Evolutionary conservation across 2,329 filamentous ascomycete genomes (phyloP).

Genomic region (Diplocarpon rosae): DNA sequence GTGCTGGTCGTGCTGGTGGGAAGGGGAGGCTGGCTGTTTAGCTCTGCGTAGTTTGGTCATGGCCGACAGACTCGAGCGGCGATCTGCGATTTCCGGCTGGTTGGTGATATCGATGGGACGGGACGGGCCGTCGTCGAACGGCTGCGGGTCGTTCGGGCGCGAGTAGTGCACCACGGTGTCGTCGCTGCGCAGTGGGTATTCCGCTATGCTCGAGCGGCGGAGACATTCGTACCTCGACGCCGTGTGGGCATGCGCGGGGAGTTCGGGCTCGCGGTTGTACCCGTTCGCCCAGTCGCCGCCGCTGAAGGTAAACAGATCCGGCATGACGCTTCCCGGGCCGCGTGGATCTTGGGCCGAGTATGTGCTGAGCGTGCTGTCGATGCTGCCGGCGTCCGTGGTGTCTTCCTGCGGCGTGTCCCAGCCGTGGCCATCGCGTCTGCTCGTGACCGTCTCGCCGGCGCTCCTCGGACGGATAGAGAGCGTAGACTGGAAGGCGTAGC

Average conservation of each 20-base stretch:
- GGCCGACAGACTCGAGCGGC: slow-evolving; percentile 22
- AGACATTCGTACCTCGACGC: not conserved
- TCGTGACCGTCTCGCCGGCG: slow-evolving; percentile 27
- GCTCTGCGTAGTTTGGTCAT: slow-evolving; percentile 17
- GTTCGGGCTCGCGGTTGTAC: not conserved
- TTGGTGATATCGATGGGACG: slow-evolving; percentile 11
- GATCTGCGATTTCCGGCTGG: slow-evolving; percentile 18
- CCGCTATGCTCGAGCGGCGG: not conserved
- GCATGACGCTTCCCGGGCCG: slow-evolving; percentile 13
- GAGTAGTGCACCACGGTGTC: slow-evolving; percentile 8
- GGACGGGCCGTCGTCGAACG: slow-evolving; percentile 6
- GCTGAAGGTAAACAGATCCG: slow-evolving; percentile 21
- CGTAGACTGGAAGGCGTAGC: slow-evolving; percentile 17
- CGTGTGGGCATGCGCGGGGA: not conserved
- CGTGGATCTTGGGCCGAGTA: slow-evolving; percentile 12
- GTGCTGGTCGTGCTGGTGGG: not conserved
- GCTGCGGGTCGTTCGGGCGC: not conserved
- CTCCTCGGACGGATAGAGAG: slow-evolving; percentile 23
- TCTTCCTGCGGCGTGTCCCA: slow-evolving; percentile 27
- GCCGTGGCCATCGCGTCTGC: slow-evolving; percentile 26
- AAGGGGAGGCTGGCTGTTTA: not conserved
- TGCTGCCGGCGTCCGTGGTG: slow-evolving; percentile 20
- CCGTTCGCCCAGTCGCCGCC: slow-evolving; percentile 19
- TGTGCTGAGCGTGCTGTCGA: slow-evolving; percentile 16
- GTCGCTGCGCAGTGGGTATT: slow-evolving; percentile 14